A percentile compares a stretch with the other conserved stretches of the same genome.
Conservation (phyloP, 208 protist species). For the Porcisia deanei region DNA sequence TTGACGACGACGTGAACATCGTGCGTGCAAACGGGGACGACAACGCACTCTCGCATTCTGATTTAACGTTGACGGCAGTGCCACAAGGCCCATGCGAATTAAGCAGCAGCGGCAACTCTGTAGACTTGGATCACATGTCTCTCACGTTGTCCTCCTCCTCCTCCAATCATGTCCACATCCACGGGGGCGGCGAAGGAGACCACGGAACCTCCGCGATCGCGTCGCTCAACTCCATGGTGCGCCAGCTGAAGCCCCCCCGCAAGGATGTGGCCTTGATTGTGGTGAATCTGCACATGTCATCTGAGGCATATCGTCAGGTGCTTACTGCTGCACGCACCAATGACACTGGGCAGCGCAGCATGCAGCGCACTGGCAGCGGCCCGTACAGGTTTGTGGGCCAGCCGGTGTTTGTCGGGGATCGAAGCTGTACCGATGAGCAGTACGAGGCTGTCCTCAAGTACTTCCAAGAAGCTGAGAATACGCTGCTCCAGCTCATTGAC, state of each 20-base stretch:
- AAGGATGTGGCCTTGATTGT: conserved; percentile 55
- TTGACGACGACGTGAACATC: conserved; percentile 8
- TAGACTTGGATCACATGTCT: conserved; percentile 8
- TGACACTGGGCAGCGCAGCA: conserved; percentile 19
- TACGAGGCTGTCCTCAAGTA: conserved; percentile 53
- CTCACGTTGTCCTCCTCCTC: not conserved
- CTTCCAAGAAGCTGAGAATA: conserved; percentile 46
- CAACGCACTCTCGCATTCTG: not conserved
- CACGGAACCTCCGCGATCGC: not conserved
- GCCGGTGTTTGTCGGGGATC: conserved; percentile 62
- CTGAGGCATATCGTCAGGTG: conserved; percentile 35
- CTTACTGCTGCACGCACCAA: conserved; percentile 33
- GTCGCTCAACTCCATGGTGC: not conserved
- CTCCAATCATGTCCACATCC: not conserved
- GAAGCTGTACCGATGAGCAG: conserved; percentile 69
- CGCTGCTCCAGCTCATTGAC: conserved; percentile 37
- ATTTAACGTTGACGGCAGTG: not conserved
- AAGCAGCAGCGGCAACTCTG: not conserved
- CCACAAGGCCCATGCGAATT: not conserved
- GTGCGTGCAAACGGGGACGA: not conserved
- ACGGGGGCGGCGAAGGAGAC: not conserved
- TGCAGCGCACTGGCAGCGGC: conserved; percentile 10
- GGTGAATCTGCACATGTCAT: conserved; percentile 66
- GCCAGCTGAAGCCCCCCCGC: not conserved
- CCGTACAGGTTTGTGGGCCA: conserved; percentile 40